Evolutionary conservation across 768 basidiomycete genomes (phyloP), one percentile per base, ranked within the genome.

Genomic region (Xerocomellus chrysenteron): DNA sequence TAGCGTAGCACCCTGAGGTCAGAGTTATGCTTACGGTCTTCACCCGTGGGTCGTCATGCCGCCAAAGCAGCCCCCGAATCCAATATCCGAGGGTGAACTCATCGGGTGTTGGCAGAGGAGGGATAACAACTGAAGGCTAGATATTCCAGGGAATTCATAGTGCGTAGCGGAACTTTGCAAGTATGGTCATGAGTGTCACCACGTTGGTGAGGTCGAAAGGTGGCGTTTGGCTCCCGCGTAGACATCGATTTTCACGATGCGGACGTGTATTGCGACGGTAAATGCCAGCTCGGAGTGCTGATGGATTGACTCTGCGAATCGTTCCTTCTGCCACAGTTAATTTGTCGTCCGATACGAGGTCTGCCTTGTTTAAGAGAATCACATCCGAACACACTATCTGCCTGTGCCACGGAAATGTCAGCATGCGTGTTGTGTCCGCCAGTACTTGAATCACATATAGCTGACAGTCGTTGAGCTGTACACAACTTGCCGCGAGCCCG

Each of bases 381-480:
- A 96, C 87, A 66, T 99, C 97, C 26, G 96, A 87, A 37, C 86
- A 88, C 1, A 92, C 96, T 46, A 98, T 88, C 77, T 99, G 97
- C 50, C 95, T 97, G 65, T n/a, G 36, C 6, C 51, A 21, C 50
- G n/a, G 42, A 53, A 44, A 47, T 56, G 26, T 55, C 37, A 53
- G 40, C 8, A 21, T n/a, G n/a, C n/a, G n/a, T n/a, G n/a, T n/a
- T n/a, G n/a, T n/a, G n/a, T n/a, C n/a, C n/a, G n/a, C n/a, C n/a
- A n/a, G n/a, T n/a, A n/a, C n/a, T n/a, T n/a, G n/a, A n/a, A n/a
- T n/a, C n/a, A n/a, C n/a, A n/a, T n/a, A n/a, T n/a, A n/a, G n/a
- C n/a, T 21, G 21, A 21, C 21, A 21, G 21, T 51, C 19, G 30
- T 42, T n/a, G 28, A 13, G 13, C 30, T 19, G 50, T 19, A 16